phyloP scores from a whole-genome alignment of 2,329 filamentous ascomycete species.

The Alternaria angustiovoidea region DNA sequence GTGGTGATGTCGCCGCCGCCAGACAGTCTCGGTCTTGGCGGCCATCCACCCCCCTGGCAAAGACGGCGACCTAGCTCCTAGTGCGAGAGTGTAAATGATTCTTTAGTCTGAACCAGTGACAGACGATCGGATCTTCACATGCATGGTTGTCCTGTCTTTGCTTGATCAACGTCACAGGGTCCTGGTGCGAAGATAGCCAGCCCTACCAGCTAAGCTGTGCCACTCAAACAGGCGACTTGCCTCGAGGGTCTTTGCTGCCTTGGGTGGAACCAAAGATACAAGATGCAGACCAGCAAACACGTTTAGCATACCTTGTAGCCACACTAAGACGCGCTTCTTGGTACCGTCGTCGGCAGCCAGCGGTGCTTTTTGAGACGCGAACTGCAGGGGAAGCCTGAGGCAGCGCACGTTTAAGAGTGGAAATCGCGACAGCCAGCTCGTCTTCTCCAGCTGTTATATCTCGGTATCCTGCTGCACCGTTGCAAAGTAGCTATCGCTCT shows the following conservation, averaged over 20 bases:
- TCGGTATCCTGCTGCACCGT: neutral
- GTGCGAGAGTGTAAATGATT: neutral
- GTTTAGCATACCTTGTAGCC: neutral
- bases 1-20: conserved; percentile 16
- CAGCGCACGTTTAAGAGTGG: neutral
- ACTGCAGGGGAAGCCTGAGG: conserved; percentile 14
- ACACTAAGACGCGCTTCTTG: neutral
- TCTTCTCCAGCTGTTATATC: neutral
- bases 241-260: neutral
- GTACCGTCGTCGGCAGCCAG: neutral
- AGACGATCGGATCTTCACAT: neutral
- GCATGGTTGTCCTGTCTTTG: conserved; percentile 1
- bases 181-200: neutral
- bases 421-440: neutral
- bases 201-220: neutral
- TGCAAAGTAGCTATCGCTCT: neutral
- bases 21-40: conserved; percentile 9
- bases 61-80: conserved; percentile 4
- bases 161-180: neutral
- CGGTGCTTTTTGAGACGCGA: neutral
- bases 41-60: conserved; percentile 9
- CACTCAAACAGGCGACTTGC: neutral
- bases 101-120: neutral
- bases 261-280: too few species aligned
- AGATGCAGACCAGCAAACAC: neutral